phyloP scores from a whole-genome alignment of 192 early-diverging fungal species.

The Phycomyces blakesleeanus region DNA sequence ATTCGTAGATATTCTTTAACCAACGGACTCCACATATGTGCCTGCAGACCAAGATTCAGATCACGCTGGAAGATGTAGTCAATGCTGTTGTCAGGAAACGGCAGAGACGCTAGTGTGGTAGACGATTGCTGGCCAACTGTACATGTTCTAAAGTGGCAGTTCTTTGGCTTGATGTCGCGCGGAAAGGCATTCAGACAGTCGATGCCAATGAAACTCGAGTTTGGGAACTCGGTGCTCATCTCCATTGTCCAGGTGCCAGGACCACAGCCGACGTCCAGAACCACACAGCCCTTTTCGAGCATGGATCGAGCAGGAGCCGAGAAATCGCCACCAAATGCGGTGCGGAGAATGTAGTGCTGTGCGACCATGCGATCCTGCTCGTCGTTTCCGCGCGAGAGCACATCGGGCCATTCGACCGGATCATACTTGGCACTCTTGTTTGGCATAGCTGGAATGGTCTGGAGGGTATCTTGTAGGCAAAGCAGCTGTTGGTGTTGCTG shows the following conservation, averaged over 20 bases:
- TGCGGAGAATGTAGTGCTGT: conserved; percentile 39
- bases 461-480: too few species aligned
- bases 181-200: conserved; percentile 23
- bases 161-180: conserved; percentile 28
- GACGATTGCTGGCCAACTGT: conserved; percentile 16
- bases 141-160: conserved; percentile 31
- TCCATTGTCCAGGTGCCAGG: conserved; percentile 38
- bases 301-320: conserved; percentile 10
- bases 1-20: conserved; percentile 42
- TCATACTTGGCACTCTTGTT: conserved; percentile 7
- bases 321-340: conserved; percentile 32
- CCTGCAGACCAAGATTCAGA: conserved; percentile 24
- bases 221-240: conserved; percentile 30
- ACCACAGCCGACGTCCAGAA: conserved; percentile 27
- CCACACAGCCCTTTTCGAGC: conserved; percentile 26
- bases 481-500: too few species aligned
- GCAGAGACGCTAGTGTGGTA: too few species aligned
- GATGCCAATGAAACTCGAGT: conserved; percentile 34
- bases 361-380: conserved; percentile 41
- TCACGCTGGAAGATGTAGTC: conserved; percentile 35
- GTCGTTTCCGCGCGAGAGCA: conserved; percentile 8
- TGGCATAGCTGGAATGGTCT: background rate
- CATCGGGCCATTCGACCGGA: conserved; percentile 11
- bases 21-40: conserved; percentile 26
- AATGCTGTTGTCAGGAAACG: conserved; percentile 35